A percentile compares a stretch with the other conserved stretches of the same genome.
Evolutionary conservation across 129 eudicot species (phyloP).

Genomic region (Cynara cardunculus): DNA sequence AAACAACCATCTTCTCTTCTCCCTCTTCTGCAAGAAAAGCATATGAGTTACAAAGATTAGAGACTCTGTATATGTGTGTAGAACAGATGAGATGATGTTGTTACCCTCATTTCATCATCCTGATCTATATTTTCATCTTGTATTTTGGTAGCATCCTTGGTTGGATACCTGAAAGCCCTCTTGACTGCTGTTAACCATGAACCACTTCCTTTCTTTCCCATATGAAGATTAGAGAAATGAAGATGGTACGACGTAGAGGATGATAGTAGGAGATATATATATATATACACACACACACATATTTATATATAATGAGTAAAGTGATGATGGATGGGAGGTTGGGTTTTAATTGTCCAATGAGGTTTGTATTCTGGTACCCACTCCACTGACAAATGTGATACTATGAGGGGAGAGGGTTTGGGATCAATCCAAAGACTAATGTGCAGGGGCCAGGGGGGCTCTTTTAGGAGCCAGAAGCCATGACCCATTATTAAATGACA

Average conservation of each 20-base stretch:
- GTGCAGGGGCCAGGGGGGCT: conserved; percentile 3
- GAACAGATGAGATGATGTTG: not conserved
- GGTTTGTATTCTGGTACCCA: conserved; percentile 10
- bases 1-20: conserved; percentile 82
- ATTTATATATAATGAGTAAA: not conserved
- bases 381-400: not conserved
- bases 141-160: conserved; percentile 40
- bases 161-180: conserved; percentile 71
- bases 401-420: not conserved
- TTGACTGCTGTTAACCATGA: conserved; percentile 83
- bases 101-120: conserved; percentile 55
- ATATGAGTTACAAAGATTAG: not conserved
- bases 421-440: conserved; percentile 31
- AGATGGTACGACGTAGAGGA: not conserved
- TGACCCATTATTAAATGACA: conserved; percentile 17
- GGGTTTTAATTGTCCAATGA: conserved; percentile 19
- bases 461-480: too few species aligned
- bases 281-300: not conserved
- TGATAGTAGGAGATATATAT: not conserved
- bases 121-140: conserved; percentile 42
- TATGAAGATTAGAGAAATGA: conserved; percentile 8
- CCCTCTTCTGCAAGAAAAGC: conserved; percentile 48
- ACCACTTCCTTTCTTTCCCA: conserved; percentile 61
- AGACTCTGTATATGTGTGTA: not conserved
- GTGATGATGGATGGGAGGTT: not conserved